Conservation (phyloP, 805 yeast species). For the Candida michaelii region DNA sequence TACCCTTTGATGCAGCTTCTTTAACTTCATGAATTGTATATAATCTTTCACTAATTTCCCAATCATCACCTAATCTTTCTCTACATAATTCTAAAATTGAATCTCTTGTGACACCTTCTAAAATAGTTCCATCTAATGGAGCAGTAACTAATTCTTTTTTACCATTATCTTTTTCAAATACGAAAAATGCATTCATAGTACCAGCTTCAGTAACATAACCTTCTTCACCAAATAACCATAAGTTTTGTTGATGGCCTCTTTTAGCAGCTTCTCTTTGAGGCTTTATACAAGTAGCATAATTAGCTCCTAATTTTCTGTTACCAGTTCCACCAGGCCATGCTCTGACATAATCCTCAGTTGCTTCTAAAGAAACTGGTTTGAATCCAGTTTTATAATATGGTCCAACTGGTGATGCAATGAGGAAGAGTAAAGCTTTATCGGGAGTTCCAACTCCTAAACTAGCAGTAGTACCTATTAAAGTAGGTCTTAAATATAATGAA, state of each 20-base stretch:
- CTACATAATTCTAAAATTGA: slow-evolving; percentile 77
- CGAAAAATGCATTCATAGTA: slow-evolving; percentile 94
- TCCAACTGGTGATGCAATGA: slow-evolving; percentile 94
- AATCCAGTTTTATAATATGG: slow-evolving; percentile 90
- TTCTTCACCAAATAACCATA: slow-evolving; percentile 94
- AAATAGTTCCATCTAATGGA: slow-evolving; percentile 94
- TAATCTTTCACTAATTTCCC: slow-evolving; percentile 83
- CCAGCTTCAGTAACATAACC: slow-evolving; percentile 91
- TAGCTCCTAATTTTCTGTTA: slow-evolving; percentile 93
- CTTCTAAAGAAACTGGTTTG: slow-evolving; percentile 92
- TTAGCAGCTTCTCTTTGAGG: slow-evolving; percentile 90
- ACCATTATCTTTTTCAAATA: slow-evolving; percentile 76
- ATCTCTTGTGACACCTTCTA: slow-evolving; percentile 96
- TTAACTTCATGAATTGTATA: slow-evolving; percentile 78
- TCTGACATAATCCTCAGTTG: slow-evolving; percentile 93
- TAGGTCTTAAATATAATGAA: slow-evolving; percentile 91
- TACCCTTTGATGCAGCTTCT: slow-evolving; percentile 75
- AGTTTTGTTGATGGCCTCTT: slow-evolving; percentile 92
- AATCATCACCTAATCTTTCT: slow-evolving; percentile 73
- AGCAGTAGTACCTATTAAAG: slow-evolving; percentile 89
- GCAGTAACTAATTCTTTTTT: slow-evolving; percentile 92
- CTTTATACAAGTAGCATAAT: slow-evolving; percentile 92
- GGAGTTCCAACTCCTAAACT: slow-evolving; percentile 88
- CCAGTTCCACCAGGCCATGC: slow-evolving; percentile 99
- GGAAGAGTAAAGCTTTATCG: slow-evolving; percentile 74